Base-by-base conservation (phyloP, 176 grass and related monocot species). In the Carex littledalei region DNA sequence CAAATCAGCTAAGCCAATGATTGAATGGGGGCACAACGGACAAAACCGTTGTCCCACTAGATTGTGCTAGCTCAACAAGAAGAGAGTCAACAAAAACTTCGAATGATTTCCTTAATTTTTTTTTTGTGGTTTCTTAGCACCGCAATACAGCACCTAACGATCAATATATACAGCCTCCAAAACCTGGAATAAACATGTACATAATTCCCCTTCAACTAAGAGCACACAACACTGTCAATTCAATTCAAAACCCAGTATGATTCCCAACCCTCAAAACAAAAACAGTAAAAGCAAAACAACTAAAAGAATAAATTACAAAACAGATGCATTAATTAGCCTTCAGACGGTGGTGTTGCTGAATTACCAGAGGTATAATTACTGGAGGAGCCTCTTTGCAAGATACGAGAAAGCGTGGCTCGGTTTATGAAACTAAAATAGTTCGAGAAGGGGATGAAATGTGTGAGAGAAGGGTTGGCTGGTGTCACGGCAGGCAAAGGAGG, bases 271-370 rank as follows among this genome's bases (percentile, higher is more conserved):
- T 41, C 18, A 47, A 47, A 72, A 20, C 50, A 78, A 17, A 57
- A 55, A 78, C 13, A 78, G 71, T 49, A 75, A 53, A 5, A 24
- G 71, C 8, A 57, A 57, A 77, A 54, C 22, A 32, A 55, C 74
- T 78, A 78, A 78, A 77, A 77, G 73, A 77, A 57, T 78, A 78
- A 78, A 57, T 78, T 78, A 78, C 52, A 78, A 78, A 72, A 78
- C 74, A 78, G 74, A 57, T 32, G 14, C 50, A 34, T 78, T 55
- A 35, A 57, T 78, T 78, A 55, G 6, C 53, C 52, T 78, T 57
- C 74, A 18, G 74, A 78, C 2, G 14, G 52, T 13, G 26, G 21
- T 35, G 61, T 20, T 83, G 15, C 45, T 34, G 35, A 67, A 83
- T 67, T 63, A 82, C 49, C 15, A 62, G 78, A 62, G 17, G 45